Conservation (phyloP, 2,329 filamentous ascomycete species). For the Fusarium siculi region DNA sequence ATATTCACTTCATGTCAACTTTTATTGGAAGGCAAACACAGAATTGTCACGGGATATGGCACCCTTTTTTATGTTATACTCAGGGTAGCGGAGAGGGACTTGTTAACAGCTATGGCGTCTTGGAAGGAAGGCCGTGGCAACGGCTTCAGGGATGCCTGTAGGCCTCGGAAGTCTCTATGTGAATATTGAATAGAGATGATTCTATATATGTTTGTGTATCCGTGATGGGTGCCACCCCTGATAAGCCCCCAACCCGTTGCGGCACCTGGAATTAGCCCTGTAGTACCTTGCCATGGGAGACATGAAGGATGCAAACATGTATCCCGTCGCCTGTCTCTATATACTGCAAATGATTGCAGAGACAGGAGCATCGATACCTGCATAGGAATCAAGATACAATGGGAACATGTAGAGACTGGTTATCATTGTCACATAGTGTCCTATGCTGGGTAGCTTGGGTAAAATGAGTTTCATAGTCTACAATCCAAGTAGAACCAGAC, state of each 20-base stretch:
- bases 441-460: neutral
- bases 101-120: constrained; percentile 46
- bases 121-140: constrained; percentile 42
- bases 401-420: neutral
- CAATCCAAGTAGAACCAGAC: neutral
- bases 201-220: constrained; percentile 5
- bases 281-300: neutral
- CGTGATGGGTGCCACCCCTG: neutral
- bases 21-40: constrained; percentile 40
- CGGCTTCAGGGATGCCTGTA: constrained; percentile 45
- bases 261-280: neutral
- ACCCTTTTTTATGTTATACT: constrained; percentile 38
- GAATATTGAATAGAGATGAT: constrained; percentile 46
- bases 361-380: neutral
- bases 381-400: neutral
- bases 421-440: neutral
- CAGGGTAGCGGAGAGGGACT: constrained; percentile 35
- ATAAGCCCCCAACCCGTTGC: neutral
- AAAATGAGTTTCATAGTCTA: neutral
- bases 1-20: constrained; percentile 40
- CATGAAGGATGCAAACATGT: neutral
- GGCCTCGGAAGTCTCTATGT: constrained; percentile 39
- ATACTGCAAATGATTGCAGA: neutral
- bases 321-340: neutral
- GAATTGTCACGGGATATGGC: constrained; percentile 38